Evolutionary conservation across 2,329 filamentous ascomycete genomes (phyloP), one percentile per base, ranked within the genome.

Genomic region (Exophiala sideris): DNA sequence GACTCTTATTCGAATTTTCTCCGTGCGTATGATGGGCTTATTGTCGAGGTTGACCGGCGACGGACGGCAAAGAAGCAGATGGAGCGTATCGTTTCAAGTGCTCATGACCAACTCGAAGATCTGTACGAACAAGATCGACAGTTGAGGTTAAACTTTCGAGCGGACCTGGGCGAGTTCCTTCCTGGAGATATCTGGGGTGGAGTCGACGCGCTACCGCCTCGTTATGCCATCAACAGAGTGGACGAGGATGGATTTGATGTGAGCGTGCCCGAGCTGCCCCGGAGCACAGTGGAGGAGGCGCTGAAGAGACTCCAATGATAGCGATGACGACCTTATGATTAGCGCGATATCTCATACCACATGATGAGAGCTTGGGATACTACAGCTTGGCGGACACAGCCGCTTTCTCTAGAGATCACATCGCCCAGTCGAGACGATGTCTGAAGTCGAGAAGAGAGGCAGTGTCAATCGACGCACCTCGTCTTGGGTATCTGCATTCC

Each of bases 1-100:
- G 77, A 82, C n/a, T 89, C 96, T 64, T 97, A 96, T 70, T 87
- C 92, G 57, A 85, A 87, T 14, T 99, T 97, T 65, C 79, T 88
- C 16, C 81, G 84, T 48, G 89, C 91, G 0, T 97, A 99, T 66
- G 87, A 90, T 62, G 85, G 86, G 16, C 76, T 99, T 10, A 80
- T 96, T 20, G 79, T 95, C 1, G 94, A 99, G 69, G 86, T 91
- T 5, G 86, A 87, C 48, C 79, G 94, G 20, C 81, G 94, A 8
- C 83, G 83, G 56, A 76, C 80, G 11, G 83, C 89, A 34, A 88
- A 94, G 64, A 83, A 86, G 32, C 85, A 87, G 58, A 86, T 95
- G 48, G 80, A 85, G 61, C 79, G 78, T 40, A 83, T 95, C 21
- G 87, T 91, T 66, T 82, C 82, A 56, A 91, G 91, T 64, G 89